Evolutionary conservation across 2,329 filamentous ascomycete species (phyloP).

Genomic region (Colletotrichum agaves): DNA sequence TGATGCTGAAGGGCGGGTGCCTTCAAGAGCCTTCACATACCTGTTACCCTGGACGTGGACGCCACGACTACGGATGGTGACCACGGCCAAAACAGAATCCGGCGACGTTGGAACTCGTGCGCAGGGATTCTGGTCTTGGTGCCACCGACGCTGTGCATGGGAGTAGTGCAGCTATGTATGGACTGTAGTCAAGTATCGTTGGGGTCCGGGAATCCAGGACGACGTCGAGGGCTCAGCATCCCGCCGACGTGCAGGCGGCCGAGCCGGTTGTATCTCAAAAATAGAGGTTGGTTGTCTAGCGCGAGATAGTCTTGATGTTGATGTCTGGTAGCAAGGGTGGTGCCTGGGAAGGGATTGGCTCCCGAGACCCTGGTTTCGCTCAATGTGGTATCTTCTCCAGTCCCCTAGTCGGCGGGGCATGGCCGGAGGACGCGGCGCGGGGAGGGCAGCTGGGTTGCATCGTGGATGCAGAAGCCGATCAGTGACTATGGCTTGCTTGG

Average conservation of each 20-base stretch:
- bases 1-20: conserved; percentile 14
- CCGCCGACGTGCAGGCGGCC: conserved; percentile 14
- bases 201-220: neutral
- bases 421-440: conserved; percentile 6
- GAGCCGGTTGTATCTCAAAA: conserved; percentile 26
- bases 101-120: neutral
- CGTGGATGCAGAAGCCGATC: neutral
- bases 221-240: conserved; percentile 13
- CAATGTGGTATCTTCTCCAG: neutral
- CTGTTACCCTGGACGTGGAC: neutral
- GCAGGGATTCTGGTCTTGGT: neutral
- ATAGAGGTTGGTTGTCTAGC: conserved; percentile 13
- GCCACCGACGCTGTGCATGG: neutral
- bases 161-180: neutral
- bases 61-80: neutral
- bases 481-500: neutral
- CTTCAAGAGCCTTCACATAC: conserved; percentile 19
- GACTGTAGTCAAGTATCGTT: conserved; percentile 12
- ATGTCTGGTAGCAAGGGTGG: neutral
- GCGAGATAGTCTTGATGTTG: neutral
- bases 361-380: neutral
- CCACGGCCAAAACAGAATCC: conserved; percentile 19
- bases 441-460: conserved; percentile 8
- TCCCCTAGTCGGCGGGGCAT: neutral
- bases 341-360: conserved; percentile 1